phyloP scores from a whole-genome alignment of 768 basidiomycete genomes.

The Leucosporidium scottii region DNA sequence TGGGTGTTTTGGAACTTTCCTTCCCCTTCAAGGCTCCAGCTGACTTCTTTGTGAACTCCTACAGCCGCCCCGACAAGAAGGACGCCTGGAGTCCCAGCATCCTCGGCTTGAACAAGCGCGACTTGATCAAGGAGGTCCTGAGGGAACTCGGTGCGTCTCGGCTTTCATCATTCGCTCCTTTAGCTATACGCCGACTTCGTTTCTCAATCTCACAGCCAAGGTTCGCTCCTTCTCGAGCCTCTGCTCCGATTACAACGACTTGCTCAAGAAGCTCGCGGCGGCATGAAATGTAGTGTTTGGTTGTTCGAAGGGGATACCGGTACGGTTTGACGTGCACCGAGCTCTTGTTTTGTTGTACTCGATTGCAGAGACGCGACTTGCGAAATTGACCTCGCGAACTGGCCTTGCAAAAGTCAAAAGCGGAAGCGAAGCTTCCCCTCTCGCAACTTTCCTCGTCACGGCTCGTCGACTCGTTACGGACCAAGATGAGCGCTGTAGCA shows the following conservation, averaged over 20 bases:
- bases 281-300: no score
- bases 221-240: conserved; percentile 69
- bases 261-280: conserved; percentile 42
- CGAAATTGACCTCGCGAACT: no score
- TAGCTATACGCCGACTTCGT: neutral
- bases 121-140: conserved; percentile 75
- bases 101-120: conserved; percentile 68
- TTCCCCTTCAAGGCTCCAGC: conserved; percentile 4
- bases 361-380: no score
- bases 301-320: no score
- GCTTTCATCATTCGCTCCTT: no score
- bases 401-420: no score
- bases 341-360: no score
- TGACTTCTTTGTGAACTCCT: neutral
- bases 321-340: no score
- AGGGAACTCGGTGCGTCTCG: conserved; percentile 49
- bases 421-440: no score
- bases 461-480: no score
- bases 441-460: no score
- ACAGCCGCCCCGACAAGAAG: conserved; percentile 60
- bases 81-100: conserved; percentile 65
- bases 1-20: conserved; percentile 45
- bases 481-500: neutral
- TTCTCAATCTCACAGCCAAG: conserved; percentile 48
- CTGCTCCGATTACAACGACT: conserved; percentile 75